phyloP scores from a whole-genome alignment of 2,329 filamentous ascomycete species.

The Pyrenochaeta sp. region DNA sequence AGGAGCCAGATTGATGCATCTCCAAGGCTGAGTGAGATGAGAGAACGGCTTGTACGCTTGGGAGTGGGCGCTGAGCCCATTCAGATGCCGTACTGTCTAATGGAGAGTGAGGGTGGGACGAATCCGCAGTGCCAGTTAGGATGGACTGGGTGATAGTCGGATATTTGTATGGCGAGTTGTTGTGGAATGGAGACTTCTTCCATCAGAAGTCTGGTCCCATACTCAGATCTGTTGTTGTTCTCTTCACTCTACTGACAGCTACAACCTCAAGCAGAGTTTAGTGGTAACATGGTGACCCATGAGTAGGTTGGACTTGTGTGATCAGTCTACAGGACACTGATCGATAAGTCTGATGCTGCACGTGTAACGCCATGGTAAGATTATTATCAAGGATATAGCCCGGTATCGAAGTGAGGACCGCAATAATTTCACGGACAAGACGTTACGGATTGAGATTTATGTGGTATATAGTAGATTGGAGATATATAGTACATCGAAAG shows the following conservation, averaged over 20 bases:
- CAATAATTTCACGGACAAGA: not conserved
- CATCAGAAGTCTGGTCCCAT: not conserved
- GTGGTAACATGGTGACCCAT: no score
- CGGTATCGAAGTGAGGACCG: not conserved
- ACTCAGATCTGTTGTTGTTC: not conserved
- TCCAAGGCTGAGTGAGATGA: constrained; percentile 75
- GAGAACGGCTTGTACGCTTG: constrained; percentile 75
- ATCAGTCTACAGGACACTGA: no score
- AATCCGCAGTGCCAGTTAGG: constrained; percentile 23
- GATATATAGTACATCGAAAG: not conserved
- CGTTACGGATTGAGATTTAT: not conserved
- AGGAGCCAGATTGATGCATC: constrained; percentile 74
- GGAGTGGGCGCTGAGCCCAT: constrained; percentile 72
- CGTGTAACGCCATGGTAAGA: no score
- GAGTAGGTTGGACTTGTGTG: no score
- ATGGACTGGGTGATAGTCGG: not conserved
- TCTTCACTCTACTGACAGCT: no score
- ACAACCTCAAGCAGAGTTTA: no score
- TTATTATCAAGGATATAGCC: not conserved
- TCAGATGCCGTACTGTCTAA: constrained; percentile 77
- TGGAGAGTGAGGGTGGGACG: constrained; percentile 58
- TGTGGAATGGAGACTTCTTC: not conserved
- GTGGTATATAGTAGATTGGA: not conserved
- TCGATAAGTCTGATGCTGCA: no score
- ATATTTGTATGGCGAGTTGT: not conserved